These are phyloP conservation scores for Phytophthora fragariae DNA, from an alignment of 352 stramenopile genomes.

Conservation along the genomic window DNA sequence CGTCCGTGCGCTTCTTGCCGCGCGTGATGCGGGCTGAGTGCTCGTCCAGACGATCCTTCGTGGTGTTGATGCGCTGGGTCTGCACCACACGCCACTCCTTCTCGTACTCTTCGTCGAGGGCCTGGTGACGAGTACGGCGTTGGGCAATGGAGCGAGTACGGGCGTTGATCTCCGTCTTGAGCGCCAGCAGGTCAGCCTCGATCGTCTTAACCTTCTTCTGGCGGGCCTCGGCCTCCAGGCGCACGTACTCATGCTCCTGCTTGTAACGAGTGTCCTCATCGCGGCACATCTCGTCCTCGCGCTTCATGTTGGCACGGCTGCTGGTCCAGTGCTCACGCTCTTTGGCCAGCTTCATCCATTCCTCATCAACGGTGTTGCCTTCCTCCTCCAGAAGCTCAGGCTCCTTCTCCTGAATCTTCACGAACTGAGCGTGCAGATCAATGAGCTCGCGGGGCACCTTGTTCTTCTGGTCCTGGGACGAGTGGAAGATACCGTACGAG, in stretches of 20 bases:
- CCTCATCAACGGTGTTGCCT: conserved; percentile 83
- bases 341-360: conserved; percentile 92
- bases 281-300: conserved; percentile 87
- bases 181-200: conserved; percentile 72
- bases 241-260: conserved; percentile 87
- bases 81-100: conserved; percentile 87
- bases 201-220: conserved; percentile 88
- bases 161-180: conserved; percentile 85
- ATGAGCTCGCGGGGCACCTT: conserved; percentile 78
- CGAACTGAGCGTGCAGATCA: conserved; percentile 74
- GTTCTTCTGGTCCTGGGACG: conserved; percentile 51
- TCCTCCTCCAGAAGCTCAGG: conserved; percentile 80
- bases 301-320: conserved; percentile 90
- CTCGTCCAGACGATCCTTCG: conserved; percentile 69
- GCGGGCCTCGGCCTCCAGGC: conserved; percentile 72
- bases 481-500: conserved; percentile 88
- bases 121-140: conserved; percentile 75
- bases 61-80: conserved; percentile 65
- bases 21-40: conserved; percentile 74
- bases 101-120: conserved; percentile 85
- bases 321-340: conserved; percentile 91
- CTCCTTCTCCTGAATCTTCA: conserved; percentile 90
- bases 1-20: conserved; percentile 87
- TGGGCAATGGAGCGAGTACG: conserved; percentile 77
- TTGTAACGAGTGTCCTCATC: conserved; percentile 88